These are phyloP conservation scores for Chlorella ohadii DNA, from an alignment of 139 green algal genomes.

Conservation along the genomic window DNA sequence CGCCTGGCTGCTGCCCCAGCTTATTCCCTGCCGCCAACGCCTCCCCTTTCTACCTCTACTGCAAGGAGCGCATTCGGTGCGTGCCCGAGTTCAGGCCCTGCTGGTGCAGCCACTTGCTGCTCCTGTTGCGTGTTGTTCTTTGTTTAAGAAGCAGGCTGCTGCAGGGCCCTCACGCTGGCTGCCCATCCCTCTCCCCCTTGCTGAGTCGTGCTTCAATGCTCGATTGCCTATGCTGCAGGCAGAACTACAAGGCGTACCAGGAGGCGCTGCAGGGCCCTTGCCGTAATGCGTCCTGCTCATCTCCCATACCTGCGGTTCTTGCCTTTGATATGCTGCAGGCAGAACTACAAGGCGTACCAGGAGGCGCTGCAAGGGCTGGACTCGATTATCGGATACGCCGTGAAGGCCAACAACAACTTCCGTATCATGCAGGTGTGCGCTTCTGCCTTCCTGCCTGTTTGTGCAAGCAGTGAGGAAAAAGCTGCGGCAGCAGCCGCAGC, in stretches of 20 bases:
- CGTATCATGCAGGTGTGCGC: slow-evolving; percentile 81
- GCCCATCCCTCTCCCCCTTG: too few species aligned
- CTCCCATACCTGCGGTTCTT: too few species aligned
- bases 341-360: slow-evolving; percentile 88
- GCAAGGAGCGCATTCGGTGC: slow-evolving; percentile 57
- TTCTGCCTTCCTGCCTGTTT: background rate
- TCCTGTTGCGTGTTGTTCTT: background rate
- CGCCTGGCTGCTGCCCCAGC: too few species aligned
- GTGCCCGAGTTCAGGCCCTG: too few species aligned
- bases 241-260: slow-evolving; percentile 88
- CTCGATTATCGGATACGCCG: slow-evolving; percentile 94
- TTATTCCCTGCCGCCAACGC: slow-evolving; percentile 72
- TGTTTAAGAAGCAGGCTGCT: too few species aligned
- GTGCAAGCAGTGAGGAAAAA: too few species aligned
- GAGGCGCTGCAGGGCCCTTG: slow-evolving; percentile 86
- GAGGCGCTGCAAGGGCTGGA: slow-evolving; percentile 86
- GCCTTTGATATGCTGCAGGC: slow-evolving; percentile 4
- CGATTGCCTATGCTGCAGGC: slow-evolving; percentile 4
- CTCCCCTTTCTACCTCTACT: slow-evolving; percentile 96
- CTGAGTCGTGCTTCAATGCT: too few species aligned
- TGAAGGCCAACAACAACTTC: slow-evolving; percentile 99
- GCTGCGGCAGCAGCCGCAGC: too few species aligned
- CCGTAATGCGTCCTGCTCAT: too few species aligned
- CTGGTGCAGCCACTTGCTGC: too few species aligned
- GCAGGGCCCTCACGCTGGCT: too few species aligned